Evolutionary conservation across 2,329 filamentous ascomycete species (phyloP).

Genomic region (Aotearoamyces nothofagi): DNA sequence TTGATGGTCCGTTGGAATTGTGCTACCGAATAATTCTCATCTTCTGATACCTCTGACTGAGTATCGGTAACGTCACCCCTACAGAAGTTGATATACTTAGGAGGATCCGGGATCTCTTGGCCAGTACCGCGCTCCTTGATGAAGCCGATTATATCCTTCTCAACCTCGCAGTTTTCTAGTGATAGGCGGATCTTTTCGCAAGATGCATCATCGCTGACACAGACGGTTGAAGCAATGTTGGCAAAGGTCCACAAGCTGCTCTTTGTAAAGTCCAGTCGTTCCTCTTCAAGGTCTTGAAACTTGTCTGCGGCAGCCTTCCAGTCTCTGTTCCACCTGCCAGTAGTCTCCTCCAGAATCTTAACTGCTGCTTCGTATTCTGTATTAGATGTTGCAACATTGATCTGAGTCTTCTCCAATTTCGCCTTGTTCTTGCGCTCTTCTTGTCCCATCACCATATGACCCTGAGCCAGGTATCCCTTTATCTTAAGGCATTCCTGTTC

Average conservation of each 20-base stretch:
- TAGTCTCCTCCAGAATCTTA: constrained; percentile 89
- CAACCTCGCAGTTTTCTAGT: constrained; percentile 89
- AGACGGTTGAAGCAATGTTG: constrained; percentile 93
- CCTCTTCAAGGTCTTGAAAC: constrained; percentile 97
- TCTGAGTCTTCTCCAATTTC: constrained; percentile 96
- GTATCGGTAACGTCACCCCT: constrained; percentile 73
- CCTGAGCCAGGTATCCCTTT: constrained; percentile 94
- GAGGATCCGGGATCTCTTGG: constrained; percentile 92
- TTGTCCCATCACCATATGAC: constrained; percentile 99
- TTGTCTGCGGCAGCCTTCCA: constrained; percentile 98
- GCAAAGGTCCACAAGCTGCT: constrained; percentile 97
- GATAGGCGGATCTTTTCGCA: constrained; percentile 94
- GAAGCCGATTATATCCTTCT: constrained; percentile 82
- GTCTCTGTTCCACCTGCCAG: constrained; percentile 88
- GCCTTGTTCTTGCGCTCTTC: constrained; percentile 98
- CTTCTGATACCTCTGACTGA: constrained; percentile 70
- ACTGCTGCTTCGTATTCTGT: constrained; percentile 87
- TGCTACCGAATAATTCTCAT: constrained; percentile 83
- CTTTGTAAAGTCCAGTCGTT: constrained; percentile 92
- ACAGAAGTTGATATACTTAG: constrained; percentile 98
- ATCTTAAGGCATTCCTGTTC: constrained; percentile 98
- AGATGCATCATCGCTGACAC: constrained; percentile 89
- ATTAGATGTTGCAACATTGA: constrained; percentile 81
- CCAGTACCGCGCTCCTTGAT: constrained; percentile 83
- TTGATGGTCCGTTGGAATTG: constrained; percentile 95